These are phyloP conservation scores for Lactifluus hygrophoroides DNA, from an alignment of 768 basidiomycete genomes.

Conservation along the genomic window DNA sequence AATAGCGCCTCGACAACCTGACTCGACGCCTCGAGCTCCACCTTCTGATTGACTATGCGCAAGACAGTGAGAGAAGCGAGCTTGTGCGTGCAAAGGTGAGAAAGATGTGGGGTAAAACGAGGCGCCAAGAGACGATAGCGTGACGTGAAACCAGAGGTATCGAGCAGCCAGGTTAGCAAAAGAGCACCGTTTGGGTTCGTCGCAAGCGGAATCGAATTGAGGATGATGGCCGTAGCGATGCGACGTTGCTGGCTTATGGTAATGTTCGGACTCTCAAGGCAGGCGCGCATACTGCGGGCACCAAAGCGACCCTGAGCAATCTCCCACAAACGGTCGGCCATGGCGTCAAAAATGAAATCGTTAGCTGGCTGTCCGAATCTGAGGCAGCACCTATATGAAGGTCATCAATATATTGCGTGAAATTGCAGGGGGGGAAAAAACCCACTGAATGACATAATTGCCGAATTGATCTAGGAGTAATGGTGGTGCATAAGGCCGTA, in stretches of 20 bases:
- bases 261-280: conserved; percentile 85
- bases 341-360: conserved; percentile 96
- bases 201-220: conserved; percentile 95
- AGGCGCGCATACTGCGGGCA: conserved; percentile 95
- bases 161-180: conserved; percentile 92
- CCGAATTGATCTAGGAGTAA: conserved; percentile 90
- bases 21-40: conserved; percentile 79
- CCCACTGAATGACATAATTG: conserved; percentile 89
- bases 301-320: conserved; percentile 97
- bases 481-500: conserved; percentile 88
- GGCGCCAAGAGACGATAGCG: conserved; percentile 91
- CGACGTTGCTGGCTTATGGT: conserved; percentile 88
- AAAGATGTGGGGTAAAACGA: conserved; percentile 92
- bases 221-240: conserved; percentile 85
- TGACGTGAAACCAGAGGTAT: conserved; percentile 91
- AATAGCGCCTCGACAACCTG: conserved; percentile 88
- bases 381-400: conserved; percentile 63
- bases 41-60: conserved; percentile 93
- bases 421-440: background rate
- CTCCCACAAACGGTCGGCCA: conserved; percentile 98
- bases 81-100: conserved; percentile 97
- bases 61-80: conserved; percentile 91
- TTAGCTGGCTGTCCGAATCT: conserved; percentile 85
- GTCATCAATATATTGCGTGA: background rate
- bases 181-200: conserved; percentile 97